Conservation (phyloP, 352 stramenopile species). For the Blastocystis sp. region DNA sequence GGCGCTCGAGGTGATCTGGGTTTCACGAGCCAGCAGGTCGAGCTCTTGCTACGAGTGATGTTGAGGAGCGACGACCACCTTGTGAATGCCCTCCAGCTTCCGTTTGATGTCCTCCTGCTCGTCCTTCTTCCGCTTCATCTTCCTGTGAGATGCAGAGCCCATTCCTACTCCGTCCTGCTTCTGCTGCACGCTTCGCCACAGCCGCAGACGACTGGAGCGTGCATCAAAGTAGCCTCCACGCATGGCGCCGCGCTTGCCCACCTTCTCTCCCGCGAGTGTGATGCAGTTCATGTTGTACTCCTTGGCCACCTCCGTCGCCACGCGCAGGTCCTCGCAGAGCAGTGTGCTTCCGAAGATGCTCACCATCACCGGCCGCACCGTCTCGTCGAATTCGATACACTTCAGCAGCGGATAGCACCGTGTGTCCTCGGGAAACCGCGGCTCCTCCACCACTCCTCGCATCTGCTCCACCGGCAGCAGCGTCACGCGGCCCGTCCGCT, state of each 20-base stretch:
- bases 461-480: constrained; percentile 84
- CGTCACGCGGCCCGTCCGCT: constrained; percentile 84
- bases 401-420: constrained; percentile 34
- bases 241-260: constrained; percentile 85
- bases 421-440: constrained; percentile 1
- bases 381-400: constrained; percentile 68
- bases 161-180: constrained; percentile 19
- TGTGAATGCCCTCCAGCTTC: constrained; percentile 47
- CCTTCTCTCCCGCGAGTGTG: constrained; percentile 92
- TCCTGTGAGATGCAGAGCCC: not conserved
- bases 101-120: constrained; percentile 1
- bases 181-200: constrained; percentile 19
- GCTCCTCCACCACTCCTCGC: not conserved
- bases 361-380: constrained; percentile 80
- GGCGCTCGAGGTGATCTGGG: constrained; percentile 20
- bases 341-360: constrained; percentile 91
- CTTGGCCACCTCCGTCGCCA: constrained; percentile 65
- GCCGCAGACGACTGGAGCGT: constrained; percentile 67
- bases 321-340: constrained; percentile 81
- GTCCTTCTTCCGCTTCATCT: constrained; percentile 36
- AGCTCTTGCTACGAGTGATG: constrained; percentile 43
- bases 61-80: not conserved
- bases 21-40: constrained; percentile 40
- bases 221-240: constrained; percentile 88
- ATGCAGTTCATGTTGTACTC: constrained; percentile 86